A percentile compares a stretch with the other conserved stretches of the same genome.
Conservation (phyloP, 371 early-diverging fungal species). For the Blastocladiella emersonii region DNA sequence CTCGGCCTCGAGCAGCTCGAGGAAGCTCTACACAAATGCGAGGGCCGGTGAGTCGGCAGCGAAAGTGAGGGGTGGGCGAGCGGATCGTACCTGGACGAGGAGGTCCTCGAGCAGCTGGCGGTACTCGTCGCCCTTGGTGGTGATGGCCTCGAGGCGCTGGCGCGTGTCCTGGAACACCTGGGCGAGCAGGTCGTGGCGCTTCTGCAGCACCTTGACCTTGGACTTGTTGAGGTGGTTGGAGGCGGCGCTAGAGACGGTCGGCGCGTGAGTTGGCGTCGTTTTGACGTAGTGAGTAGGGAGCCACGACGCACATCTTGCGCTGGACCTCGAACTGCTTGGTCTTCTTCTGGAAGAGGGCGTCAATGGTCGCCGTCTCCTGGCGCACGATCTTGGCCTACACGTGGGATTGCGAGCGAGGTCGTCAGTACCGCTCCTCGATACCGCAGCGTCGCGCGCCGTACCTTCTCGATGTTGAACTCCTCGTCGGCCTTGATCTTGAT, state of each 20-base stretch:
- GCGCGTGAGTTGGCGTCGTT: slow-evolving; percentile 1
- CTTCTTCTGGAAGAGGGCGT: slow-evolving; percentile 76
- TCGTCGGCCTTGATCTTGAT: slow-evolving; percentile 97
- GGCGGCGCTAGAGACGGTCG: slow-evolving; percentile 35
- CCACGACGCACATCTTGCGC: too few species aligned
- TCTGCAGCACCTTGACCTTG: slow-evolving; percentile 71
- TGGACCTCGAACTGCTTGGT: slow-evolving; percentile 83
- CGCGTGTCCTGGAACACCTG: slow-evolving; percentile 54
- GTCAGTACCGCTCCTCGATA: too few species aligned
- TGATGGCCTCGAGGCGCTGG: slow-evolving; percentile 31
- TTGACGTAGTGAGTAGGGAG: too few species aligned
- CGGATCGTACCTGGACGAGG: slow-evolving; percentile 47
- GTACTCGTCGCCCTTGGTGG: slow-evolving; percentile 42
- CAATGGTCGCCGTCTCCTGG: slow-evolving; percentile 77
- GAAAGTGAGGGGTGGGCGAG: too few species aligned
- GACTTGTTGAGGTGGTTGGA: slow-evolving; percentile 92
- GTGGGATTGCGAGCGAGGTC: not conserved
- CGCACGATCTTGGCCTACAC: slow-evolving; percentile 74
- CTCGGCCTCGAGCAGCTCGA: slow-evolving; percentile 65
- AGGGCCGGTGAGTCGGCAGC: too few species aligned
- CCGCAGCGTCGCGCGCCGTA: too few species aligned
- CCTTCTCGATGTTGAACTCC: slow-evolving; percentile 98
- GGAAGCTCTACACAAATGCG: too few species aligned
- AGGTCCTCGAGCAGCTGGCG: slow-evolving; percentile 46
- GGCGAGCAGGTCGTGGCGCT: slow-evolving; percentile 73